A percentile compares a stretch with the other conserved stretches of the same genome.
phyloP scores from a whole-genome alignment of 371 early-diverging fungal species.

The Ordospora colligata region DNA sequence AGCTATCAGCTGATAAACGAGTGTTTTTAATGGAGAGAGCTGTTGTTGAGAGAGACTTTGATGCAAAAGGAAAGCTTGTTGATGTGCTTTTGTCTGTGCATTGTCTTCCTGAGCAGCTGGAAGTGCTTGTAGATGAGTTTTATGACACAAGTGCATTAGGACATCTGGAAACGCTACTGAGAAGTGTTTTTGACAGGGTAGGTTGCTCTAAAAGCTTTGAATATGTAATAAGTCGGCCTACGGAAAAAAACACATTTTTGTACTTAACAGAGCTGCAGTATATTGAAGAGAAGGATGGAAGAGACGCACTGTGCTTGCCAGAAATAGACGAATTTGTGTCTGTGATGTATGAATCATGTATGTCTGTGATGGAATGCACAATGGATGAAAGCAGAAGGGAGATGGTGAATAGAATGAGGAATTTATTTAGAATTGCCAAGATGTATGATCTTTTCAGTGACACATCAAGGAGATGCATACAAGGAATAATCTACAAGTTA shows the following conservation, averaged over 20 bases:
- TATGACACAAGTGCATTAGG: not conserved
- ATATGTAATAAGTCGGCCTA: not conserved
- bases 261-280: not conserved
- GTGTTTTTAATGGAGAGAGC: conserved; percentile 32
- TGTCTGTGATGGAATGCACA: not conserved
- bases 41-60: conserved; percentile 43
- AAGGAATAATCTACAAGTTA: conserved; percentile 34
- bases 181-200: conserved; percentile 6
- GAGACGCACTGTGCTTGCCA: conserved; percentile 32
- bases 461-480: conserved; percentile 11
- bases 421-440: conserved; percentile 35
- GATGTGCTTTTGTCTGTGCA: not conserved
- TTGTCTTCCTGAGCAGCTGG: not conserved
- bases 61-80: conserved; percentile 14
- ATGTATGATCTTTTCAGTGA: conserved; percentile 51
- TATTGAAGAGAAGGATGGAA: conserved; percentile 33
- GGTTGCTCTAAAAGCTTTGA: not conserved
- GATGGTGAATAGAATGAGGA: not conserved
- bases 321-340: conserved; percentile 16
- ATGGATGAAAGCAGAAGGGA: not conserved
- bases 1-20: conserved; percentile 11
- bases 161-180: conserved; percentile 6
- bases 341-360: conserved; percentile 18
- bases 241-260: not conserved
- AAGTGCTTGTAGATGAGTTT: conserved; percentile 1